phyloP scores from a whole-genome alignment of 257 asterid genomes.

The Rehmannia glutinosa region DNA sequence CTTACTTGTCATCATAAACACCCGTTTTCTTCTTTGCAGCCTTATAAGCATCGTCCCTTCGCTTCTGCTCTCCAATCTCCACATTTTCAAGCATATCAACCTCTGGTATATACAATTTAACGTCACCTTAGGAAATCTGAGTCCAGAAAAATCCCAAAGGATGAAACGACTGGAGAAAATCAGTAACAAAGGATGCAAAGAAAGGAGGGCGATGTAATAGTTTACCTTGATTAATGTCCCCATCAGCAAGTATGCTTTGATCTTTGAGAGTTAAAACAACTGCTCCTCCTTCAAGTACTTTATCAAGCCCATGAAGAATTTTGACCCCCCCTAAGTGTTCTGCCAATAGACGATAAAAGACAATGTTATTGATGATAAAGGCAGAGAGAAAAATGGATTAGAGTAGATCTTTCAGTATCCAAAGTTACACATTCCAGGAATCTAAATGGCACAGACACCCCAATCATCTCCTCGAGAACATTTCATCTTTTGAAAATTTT shows the following conservation, averaged over 20 bases:
- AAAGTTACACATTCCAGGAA: constrained; percentile 4
- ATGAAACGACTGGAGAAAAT: constrained; percentile 27
- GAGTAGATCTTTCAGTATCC: not conserved
- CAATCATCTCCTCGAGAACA: not conserved
- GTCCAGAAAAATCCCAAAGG: constrained; percentile 62
- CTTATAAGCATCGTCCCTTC: constrained; percentile 80
- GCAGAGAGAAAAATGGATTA: not conserved
- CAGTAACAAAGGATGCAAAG: not conserved
- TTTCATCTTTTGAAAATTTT: not conserved
- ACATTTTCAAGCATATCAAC: constrained; percentile 95
- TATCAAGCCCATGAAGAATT: constrained; percentile 89
- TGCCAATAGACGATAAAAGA: constrained; percentile 24
- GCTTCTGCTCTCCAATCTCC: constrained; percentile 96
- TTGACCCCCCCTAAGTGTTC: constrained; percentile 77
- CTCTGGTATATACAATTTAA: constrained; percentile 89
- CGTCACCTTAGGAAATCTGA: constrained; percentile 92
- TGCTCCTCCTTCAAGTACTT: constrained; percentile 93
- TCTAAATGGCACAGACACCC: not conserved
- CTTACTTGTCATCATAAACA: constrained; percentile 83
- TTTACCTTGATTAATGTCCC: constrained; percentile 83
- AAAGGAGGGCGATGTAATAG: constrained; percentile 5
- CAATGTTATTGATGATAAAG: constrained; percentile 7
- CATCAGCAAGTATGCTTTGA: constrained; percentile 86
- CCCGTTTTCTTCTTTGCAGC: constrained; percentile 88
- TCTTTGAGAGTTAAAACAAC: constrained; percentile 95